A percentile compares a stretch with the other conserved stretches of the same genome.
phyloP scores from a whole-genome alignment of 2,329 filamentous ascomycete species.

The Monosporascus sp. region DNA sequence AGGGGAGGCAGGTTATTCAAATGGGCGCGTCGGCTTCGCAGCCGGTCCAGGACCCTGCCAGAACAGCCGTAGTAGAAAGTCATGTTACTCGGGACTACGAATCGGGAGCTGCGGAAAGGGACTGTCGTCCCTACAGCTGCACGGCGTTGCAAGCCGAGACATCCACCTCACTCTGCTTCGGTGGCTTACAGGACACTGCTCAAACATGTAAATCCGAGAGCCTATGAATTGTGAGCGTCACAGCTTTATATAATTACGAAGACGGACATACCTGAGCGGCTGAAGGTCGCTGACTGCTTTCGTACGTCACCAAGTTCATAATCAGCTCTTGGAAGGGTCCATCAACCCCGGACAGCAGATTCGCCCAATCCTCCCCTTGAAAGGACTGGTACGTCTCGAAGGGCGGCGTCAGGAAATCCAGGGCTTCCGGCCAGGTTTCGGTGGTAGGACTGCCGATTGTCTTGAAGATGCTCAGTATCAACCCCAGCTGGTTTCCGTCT shows the following conservation, averaged over 20 bases:
- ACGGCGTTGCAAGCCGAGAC: no score
- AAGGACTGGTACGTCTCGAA: constrained; percentile 88
- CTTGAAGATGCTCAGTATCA: constrained; percentile 90
- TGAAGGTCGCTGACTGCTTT: constrained; percentile 60
- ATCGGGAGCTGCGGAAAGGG: no score
- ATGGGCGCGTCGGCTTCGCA: background rate
- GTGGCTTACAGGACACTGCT: background rate
- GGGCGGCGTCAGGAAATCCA: constrained; percentile 63
- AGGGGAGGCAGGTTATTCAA: no score
- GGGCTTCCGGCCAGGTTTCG: constrained; percentile 79
- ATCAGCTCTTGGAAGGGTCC: constrained; percentile 60
- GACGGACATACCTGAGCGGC: constrained; percentile 50
- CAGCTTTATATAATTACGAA: background rate
- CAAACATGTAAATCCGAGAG: constrained; percentile 13
- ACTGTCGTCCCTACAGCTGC: no score
- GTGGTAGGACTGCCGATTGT: constrained; percentile 80
- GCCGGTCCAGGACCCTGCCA: background rate
- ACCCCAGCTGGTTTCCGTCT: constrained; percentile 82
- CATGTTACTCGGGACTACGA: background rate
- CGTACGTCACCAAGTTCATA: constrained; percentile 63
- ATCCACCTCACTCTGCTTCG: background rate
- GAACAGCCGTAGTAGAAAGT: background rate
- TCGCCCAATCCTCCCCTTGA: constrained; percentile 60
- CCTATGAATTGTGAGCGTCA: constrained; percentile 7
- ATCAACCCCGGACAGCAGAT: constrained; percentile 59